phyloP scores from a whole-genome alignment of 306 rosid species.

The Biancaea sappan region DNA sequence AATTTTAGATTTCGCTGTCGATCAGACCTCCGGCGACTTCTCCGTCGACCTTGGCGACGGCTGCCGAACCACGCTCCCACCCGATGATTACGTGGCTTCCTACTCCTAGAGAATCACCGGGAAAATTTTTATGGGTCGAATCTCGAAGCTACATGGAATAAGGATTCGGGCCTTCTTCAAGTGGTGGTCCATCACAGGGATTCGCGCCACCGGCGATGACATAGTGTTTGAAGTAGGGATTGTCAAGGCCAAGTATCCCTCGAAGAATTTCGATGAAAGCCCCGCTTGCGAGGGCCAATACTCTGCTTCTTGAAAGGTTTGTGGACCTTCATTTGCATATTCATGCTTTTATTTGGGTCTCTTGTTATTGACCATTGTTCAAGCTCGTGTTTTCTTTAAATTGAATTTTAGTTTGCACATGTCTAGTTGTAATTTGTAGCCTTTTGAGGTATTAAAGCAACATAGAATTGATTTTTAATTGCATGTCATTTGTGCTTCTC shows the following conservation, averaged over 20 bases:
- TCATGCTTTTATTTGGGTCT: background rate
- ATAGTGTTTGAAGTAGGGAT: constrained; percentile 87
- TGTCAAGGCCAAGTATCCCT: constrained; percentile 70
- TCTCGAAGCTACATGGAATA: constrained; percentile 73
- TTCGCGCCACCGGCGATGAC: constrained; percentile 70
- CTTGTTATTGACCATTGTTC: background rate
- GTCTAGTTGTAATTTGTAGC: no score
- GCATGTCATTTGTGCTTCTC: no score
- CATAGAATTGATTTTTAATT: no score
- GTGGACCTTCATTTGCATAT: background rate
- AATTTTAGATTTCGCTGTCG: constrained; percentile 49
- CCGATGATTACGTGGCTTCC: constrained; percentile 81
- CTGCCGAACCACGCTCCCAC: constrained; percentile 88
- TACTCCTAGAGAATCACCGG: constrained; percentile 69
- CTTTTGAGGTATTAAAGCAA: no score
- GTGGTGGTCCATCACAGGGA: constrained; percentile 97
- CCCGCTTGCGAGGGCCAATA: constrained; percentile 76
- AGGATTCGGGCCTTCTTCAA: constrained; percentile 73
- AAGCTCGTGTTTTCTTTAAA: background rate
- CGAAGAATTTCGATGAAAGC: constrained; percentile 67
- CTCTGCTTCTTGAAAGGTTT: constrained; percentile 69
- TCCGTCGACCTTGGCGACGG: constrained; percentile 67
- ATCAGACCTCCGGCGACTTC: constrained; percentile 68
- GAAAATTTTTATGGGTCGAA: constrained; percentile 63
- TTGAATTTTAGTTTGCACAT: no score